These are phyloP conservation scores for Penicillium thymicola DNA, from an alignment of 2,329 filamentous ascomycete genomes.

Conservation along the genomic window DNA sequence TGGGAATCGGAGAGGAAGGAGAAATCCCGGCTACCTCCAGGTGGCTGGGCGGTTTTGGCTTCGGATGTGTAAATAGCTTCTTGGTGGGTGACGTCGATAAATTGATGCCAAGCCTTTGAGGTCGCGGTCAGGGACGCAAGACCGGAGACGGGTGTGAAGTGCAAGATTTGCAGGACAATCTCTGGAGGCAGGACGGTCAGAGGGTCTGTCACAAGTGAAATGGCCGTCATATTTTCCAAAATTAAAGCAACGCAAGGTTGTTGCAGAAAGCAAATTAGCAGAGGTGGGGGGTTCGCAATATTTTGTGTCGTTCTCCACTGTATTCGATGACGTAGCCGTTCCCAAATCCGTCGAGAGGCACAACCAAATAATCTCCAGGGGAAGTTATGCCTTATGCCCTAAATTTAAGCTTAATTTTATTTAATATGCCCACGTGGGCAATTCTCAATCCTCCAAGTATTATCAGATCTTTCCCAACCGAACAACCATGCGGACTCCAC, in stretches of 20 bases:
- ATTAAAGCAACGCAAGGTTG: not conserved
- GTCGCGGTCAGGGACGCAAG: constrained; percentile 37
- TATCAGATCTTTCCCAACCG: not conserved
- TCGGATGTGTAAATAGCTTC: constrained; percentile 41
- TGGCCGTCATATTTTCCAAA: constrained; percentile 17
- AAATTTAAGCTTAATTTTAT: constrained; percentile 1
- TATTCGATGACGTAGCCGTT: constrained; percentile 2
- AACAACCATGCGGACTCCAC: not conserved
- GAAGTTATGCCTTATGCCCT: not conserved
- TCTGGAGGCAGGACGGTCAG: constrained; percentile 38
- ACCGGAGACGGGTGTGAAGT: constrained; percentile 35
- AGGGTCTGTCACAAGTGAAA: constrained; percentile 22
- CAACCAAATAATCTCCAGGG: not conserved
- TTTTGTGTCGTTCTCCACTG: constrained; percentile 10
- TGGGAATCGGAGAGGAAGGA: constrained; percentile 25
- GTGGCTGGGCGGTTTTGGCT: constrained; percentile 31
- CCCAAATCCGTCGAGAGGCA: not conserved
- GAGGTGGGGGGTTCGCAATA: constrained; percentile 1
- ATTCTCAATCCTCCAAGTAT: not conserved
- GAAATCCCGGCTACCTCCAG: constrained; percentile 28
- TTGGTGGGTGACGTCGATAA: constrained; percentile 44
- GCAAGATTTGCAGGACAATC: constrained; percentile 41
- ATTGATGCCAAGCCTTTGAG: constrained; percentile 40
- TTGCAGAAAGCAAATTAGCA: constrained; percentile 2
- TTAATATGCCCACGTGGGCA: not conserved